phyloP scores from a whole-genome alignment of 1,284 basidiomycete genomes.

The Moesziomyces sp. region DNA sequence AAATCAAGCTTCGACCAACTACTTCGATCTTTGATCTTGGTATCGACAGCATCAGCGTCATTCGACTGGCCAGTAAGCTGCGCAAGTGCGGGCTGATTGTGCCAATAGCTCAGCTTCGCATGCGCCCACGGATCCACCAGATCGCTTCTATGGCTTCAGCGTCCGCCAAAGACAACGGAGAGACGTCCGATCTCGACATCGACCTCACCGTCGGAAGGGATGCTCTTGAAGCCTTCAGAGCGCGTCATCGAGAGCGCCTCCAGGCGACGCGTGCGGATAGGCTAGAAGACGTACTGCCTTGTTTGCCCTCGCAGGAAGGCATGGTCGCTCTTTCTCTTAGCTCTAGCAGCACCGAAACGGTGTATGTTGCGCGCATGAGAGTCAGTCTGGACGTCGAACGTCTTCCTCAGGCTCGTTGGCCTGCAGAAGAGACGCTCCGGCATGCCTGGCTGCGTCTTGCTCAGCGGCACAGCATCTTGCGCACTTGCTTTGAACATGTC shows the following conservation, averaged over 20 bases:
- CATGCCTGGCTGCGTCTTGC: constrained; percentile 8
- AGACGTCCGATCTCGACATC: not conserved
- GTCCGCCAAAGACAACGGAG: not conserved
- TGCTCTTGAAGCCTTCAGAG: not conserved
- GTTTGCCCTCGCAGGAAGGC: constrained; percentile 17
- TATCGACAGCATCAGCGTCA: constrained; percentile 22
- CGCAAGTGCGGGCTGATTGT: constrained; percentile 9
- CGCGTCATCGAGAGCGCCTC: not conserved
- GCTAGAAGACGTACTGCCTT: constrained; percentile 8
- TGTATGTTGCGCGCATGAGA: constrained; percentile 17
- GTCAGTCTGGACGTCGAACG: not conserved
- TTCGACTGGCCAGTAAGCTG: constrained; percentile 8
- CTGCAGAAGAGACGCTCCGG: constrained; percentile 2
- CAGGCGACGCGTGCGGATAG: not conserved
- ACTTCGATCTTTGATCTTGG: constrained; percentile 31
- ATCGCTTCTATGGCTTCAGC: constrained; percentile 5
- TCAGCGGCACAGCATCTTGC: constrained; percentile 19
- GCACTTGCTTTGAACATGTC: constrained; percentile 23
- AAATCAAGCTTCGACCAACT: not conserved
- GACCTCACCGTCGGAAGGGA: constrained; percentile 6
- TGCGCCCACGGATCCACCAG: constrained; percentile 10
- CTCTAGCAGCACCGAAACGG: not conserved
- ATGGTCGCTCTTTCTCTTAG: constrained; percentile 23
- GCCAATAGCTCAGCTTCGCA: constrained; percentile 5
- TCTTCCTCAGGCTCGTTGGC: not conserved